Base-by-base conservation (phyloP, 148 eudicot genomes). In the Camellia sinensis region DNA sequence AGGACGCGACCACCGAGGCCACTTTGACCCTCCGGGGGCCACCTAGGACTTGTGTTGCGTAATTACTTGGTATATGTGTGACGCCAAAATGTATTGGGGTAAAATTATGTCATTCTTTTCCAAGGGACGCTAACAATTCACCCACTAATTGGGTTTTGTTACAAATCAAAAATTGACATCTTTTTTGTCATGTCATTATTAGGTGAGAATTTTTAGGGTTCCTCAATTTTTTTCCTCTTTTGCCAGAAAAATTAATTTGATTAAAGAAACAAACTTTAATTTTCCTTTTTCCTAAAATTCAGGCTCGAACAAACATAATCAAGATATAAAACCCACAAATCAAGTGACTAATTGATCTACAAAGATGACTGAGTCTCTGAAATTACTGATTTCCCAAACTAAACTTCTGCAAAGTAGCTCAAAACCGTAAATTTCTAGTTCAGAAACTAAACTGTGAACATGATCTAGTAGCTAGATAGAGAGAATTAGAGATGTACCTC, bases 401-500 rank as follows among this genome's bases (percentile, higher is more conserved):
- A 67, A 19, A 67, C 14, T 18, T 46, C 57, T 3, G 54, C 44
- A 53, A n/a, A 40, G 7, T 10, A 13, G 2, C 18, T 4, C 43
- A 53, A 73, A 73, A 19, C 63, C 66, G n/a, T 18, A 4, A 41
- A 3, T 18, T 74, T 50, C 54, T 57, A 7, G 22, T 3, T 37
- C 29, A 3, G 19, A 41, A 75, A 75, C 67, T 10, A 40, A 14
- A 21, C 7, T 14, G 19, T 45, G 19, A 21, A 3, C 37, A 29
- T 29, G 37, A 29, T 29, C 37, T 29, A 29, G 37, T 29, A 29
- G 37, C 37, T 29, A 29, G 37, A 29, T 29, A 18, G 0, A 60
- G 2, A 61, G 15, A 75, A 61, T 63, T 13, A 48, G 0, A 22
- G 17, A 64, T 4, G 15, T 78, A 95, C 98, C 94, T 91, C 93